Conservation (phyloP, 164 flowering plant genomes). For the Berberis vulgaris region DNA sequence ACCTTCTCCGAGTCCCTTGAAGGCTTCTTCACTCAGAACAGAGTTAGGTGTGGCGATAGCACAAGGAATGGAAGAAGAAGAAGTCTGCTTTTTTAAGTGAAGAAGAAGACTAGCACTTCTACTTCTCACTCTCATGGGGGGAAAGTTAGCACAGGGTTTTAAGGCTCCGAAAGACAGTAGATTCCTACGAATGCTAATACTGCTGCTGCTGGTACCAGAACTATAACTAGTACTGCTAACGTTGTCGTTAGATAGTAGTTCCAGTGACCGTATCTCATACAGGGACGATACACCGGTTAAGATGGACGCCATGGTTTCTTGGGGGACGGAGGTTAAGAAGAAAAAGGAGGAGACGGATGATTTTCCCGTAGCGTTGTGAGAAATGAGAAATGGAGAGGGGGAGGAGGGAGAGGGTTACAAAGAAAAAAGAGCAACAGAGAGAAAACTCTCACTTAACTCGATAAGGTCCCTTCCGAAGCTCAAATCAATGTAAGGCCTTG, state of each 20-base stretch:
- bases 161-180: constrained; percentile 5
- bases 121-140: background rate
- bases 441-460: background rate
- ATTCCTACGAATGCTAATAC: background rate
- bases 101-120: no score
- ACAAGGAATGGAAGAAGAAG: constrained; percentile 14
- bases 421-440: background rate
- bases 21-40: constrained; percentile 58
- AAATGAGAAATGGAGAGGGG: background rate
- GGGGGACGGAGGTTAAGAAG: background rate
- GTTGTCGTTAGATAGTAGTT: constrained; percentile 21
- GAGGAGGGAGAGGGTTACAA: constrained; percentile 6
- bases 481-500: constrained; percentile 23
- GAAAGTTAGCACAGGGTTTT: constrained; percentile 5
- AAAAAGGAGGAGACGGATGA: background rate
- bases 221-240: constrained; percentile 6
- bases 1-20: constrained; percentile 32
- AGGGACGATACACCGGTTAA: constrained; percentile 33
- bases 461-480: constrained; percentile 8
- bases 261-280: constrained; percentile 26
- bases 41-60: constrained; percentile 70
- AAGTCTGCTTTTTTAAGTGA: no score
- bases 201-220: constrained; percentile 19
- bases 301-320: constrained; percentile 34
- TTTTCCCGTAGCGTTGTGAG: background rate